phyloP scores from a whole-genome alignment of 805 yeast species.

The Cyberlindnera petersonii region DNA sequence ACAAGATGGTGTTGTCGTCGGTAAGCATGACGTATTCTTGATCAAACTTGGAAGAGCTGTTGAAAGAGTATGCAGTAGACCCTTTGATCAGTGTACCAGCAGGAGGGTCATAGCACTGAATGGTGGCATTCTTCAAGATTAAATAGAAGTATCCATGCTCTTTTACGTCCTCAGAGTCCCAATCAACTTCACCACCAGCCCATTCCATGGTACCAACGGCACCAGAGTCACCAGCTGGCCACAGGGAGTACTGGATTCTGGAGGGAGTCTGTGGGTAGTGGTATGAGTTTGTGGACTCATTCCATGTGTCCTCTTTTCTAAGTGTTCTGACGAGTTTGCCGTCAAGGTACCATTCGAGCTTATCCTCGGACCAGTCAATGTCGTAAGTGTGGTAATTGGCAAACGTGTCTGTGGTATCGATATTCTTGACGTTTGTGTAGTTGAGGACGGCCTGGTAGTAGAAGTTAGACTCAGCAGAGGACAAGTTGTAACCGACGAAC shows the following conservation, averaged over 20 bases:
- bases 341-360: slow-evolving; percentile 67
- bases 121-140: slow-evolving; percentile 51
- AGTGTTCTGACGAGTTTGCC: slow-evolving; percentile 66
- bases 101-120: slow-evolving; percentile 76
- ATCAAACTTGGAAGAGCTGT: slow-evolving; percentile 44
- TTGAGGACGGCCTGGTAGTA: slow-evolving; percentile 72
- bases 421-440: slow-evolving; percentile 53
- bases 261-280: slow-evolving; percentile 73
- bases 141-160: slow-evolving; percentile 82
- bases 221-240: slow-evolving; percentile 70
- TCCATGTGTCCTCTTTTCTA: slow-evolving; percentile 54
- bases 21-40: slow-evolving; percentile 55
- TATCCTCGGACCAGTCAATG: slow-evolving; percentile 78
- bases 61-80: slow-evolving; percentile 50
- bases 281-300: slow-evolving; percentile 54
- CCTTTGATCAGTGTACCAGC: slow-evolving; percentile 43
- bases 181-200: slow-evolving; percentile 86
- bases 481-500: slow-evolving; percentile 72
- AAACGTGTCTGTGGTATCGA: slow-evolving; percentile 49
- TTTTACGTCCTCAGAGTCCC: slow-evolving; percentile 72
- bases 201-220: slow-evolving; percentile 66
- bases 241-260: slow-evolving; percentile 64
- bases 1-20: slow-evolving; percentile 57
- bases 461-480: slow-evolving; percentile 69
- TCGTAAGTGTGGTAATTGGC: slow-evolving; percentile 70